phyloP scores from a whole-genome alignment of 192 early-diverging fungal species.

The Podochytrium sp. region DNA sequence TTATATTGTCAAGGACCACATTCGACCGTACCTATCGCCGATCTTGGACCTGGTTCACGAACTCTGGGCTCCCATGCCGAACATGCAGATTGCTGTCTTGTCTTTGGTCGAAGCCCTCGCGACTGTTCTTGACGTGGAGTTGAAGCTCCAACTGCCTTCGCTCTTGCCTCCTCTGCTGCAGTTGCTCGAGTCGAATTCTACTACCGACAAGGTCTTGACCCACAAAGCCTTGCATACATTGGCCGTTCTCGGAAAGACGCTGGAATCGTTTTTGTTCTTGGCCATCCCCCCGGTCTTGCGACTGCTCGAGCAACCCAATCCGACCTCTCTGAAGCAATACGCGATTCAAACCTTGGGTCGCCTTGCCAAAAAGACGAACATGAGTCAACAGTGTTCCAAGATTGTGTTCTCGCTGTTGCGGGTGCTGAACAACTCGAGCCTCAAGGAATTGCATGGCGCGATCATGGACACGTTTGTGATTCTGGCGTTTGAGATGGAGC shows the following conservation, averaged over 20 bases:
- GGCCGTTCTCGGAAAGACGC: slow-evolving; percentile 37
- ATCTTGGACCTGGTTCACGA: slow-evolving; percentile 72
- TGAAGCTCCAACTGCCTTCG: slow-evolving; percentile 51
- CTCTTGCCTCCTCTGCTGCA: neutral
- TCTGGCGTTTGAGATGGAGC: slow-evolving; percentile 71
- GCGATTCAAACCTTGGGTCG: slow-evolving; percentile 70
- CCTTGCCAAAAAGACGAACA: slow-evolving; percentile 52
- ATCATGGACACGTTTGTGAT: slow-evolving; percentile 76
- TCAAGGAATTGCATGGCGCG: slow-evolving; percentile 50
- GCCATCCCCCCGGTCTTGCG: slow-evolving; percentile 73
- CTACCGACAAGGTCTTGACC: neutral
- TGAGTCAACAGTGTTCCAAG: slow-evolving; percentile 74
- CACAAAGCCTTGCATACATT: slow-evolving; percentile 6
- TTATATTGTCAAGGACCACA: slow-evolving; percentile 72
- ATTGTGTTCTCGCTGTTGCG: slow-evolving; percentile 67
- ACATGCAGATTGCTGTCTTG: slow-evolving; percentile 74
- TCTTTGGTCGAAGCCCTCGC: slow-evolving; percentile 77
- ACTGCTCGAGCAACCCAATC: slow-evolving; percentile 67
- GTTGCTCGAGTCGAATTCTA: neutral
- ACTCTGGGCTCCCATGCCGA: slow-evolving; percentile 59
- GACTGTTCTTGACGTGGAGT: slow-evolving; percentile 73
- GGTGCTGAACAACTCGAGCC: neutral
- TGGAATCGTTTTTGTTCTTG: slow-evolving; percentile 80
- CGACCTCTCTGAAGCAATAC: slow-evolving; percentile 52
- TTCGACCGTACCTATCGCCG: slow-evolving; percentile 71